Conservation (phyloP, 2,329 filamentous ascomycete genomes). For the Rutstroemia sydowiana region DNA sequence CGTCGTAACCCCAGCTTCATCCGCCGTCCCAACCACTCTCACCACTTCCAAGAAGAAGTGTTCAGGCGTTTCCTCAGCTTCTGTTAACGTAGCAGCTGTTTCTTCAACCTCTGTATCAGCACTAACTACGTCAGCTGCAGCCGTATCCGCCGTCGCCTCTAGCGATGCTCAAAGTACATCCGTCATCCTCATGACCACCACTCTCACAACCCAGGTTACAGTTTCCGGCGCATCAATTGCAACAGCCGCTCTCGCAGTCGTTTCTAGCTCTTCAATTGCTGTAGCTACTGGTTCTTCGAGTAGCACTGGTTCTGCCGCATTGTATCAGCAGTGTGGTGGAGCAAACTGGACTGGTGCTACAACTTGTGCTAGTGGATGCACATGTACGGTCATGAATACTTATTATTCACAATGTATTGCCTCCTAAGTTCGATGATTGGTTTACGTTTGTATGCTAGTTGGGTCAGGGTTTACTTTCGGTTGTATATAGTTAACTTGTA, state of each 20-base stretch:
- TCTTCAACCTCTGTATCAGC: not conserved
- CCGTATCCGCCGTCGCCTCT: too few species aligned
- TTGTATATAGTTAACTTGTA: not conserved
- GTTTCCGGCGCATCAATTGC: not conserved
- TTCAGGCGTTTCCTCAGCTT: not conserved
- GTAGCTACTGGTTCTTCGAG: conserved; percentile 3
- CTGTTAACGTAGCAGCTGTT: not conserved
- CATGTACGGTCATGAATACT: conserved; percentile 18
- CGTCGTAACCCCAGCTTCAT: not conserved
- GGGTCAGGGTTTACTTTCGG: not conserved
- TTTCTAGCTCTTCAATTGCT: not conserved
- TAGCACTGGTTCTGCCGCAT: conserved; percentile 11
- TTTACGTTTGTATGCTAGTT: not conserved
- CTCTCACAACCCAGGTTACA: not conserved
- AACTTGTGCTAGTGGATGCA: conserved; percentile 22
- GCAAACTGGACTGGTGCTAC: conserved; percentile 20
- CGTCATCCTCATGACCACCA: not conserved
- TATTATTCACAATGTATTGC: conserved; percentile 26
- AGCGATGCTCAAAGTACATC: not conserved
- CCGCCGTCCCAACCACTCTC: not conserved
- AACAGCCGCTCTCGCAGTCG: too few species aligned
- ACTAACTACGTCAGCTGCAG: not conserved
- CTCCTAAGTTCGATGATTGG: conserved; percentile 9
- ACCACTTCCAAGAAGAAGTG: conserved; percentile 5
- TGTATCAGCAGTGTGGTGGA: conserved; percentile 24